Evolutionary conservation across 2,329 filamentous ascomycete genomes (phyloP).

Genomic region (Ophiosphaerella korrae): DNA sequence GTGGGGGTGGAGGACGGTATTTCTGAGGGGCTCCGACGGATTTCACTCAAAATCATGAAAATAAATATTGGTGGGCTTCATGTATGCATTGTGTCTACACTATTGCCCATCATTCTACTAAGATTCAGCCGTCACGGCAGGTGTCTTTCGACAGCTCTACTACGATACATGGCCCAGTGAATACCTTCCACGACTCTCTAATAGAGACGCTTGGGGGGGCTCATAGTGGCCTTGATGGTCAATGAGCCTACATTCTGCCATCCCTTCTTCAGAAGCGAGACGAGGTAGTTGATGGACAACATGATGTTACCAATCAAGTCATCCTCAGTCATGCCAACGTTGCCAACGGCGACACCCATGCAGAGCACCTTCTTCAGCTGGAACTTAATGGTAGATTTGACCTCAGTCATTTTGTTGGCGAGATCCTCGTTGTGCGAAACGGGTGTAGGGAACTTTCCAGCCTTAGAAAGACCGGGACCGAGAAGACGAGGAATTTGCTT

Average conservation of each 20-base stretch:
- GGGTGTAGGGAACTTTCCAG: conserved; percentile 99
- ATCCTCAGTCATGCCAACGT: conserved; percentile 96
- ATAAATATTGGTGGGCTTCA: conserved; percentile 24
- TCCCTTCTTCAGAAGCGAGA: conserved; percentile 99
- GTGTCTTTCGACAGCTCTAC: conserved; percentile 22
- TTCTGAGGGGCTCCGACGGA: no score
- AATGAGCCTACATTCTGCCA: conserved; percentile 99
- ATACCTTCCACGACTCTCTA: conserved; percentile 57
- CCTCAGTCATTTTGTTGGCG: conserved; percentile 92
- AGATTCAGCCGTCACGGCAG: conserved; percentile 24
- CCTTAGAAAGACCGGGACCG: conserved; percentile 68
- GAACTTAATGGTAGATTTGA: conserved; percentile 99
- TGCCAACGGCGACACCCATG: conserved; percentile 99
- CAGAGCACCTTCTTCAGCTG: conserved; percentile 99
- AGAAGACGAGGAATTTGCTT: conserved; percentile 99
- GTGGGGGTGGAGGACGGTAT: no score
- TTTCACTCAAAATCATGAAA: not conserved
- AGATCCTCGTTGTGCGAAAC: conserved; percentile 97
- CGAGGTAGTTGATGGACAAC: conserved; percentile 99
- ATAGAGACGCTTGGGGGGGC: conserved; percentile 96
- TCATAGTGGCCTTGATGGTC: conserved; percentile 99
- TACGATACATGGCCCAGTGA: conserved; percentile 18
- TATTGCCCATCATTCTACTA: conserved; percentile 29
- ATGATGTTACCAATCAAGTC: conserved; percentile 99
- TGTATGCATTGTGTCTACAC: conserved; percentile 41